Base-by-base conservation (phyloP, 768 basidiomycete genomes). In the Hortiboletus campestris region DNA sequence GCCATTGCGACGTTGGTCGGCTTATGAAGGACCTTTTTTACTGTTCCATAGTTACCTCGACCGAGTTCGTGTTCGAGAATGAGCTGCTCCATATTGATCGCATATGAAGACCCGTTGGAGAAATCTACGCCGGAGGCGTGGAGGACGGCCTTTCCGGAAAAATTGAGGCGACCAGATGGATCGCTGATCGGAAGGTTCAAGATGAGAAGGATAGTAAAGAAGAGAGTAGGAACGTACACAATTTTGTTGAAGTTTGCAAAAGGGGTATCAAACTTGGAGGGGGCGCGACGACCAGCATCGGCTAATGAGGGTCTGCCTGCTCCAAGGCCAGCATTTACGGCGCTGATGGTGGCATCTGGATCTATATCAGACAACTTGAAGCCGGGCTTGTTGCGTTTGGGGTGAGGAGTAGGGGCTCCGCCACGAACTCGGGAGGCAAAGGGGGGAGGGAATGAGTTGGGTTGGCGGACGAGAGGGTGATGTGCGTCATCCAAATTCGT, bases 1-100 rank as follows among this genome's bases (percentile, higher is more conserved):
- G 96, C 96, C 95, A 99, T 98, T 55, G 83, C 82, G 43, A 98
- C 93, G 51, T 94, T 95, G 10, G 93, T 98, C 5, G 95, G 95
- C 57, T 83, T 90, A 69, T 98, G 96, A 35, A 93, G 76, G 1
- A 98, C 96, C 70, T 90, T 92, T 78, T 95, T 94, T 5, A 99
- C 97, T 2, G 94, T 96, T 41, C 97, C 97, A 66, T 98, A 98
- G 71, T 97, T 97, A 34, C 97, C 97, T 65, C 86, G 87, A 34
- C 97, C 97, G 49, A 98, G 82, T 72, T 98, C 97, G 66, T 98
- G 94, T 56, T 89, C 80, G 54, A 98, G 81, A 55, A 90, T 81
- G 53, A 99, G 82, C 69, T 98, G 88, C 55, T 84, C 83, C 96
- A 96, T 96, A 74, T 93, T 96, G 75, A 99, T 97, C 51, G 85